These are phyloP conservation scores for Barnettozyma sucrosica DNA, from an alignment of 805 yeast species.

Conservation along the genomic window DNA sequence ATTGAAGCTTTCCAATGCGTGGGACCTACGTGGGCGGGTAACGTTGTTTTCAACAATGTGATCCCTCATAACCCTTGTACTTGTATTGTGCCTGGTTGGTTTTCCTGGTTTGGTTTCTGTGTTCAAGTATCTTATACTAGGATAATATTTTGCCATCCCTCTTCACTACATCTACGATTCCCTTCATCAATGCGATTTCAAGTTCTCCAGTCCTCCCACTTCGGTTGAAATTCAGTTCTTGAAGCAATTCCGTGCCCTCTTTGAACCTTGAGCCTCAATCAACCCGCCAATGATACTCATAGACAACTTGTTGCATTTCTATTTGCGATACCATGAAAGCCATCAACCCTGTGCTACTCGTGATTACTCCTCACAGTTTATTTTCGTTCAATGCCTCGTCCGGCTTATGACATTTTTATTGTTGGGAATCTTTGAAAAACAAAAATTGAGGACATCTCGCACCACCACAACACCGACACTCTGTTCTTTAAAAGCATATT, in stretches of 20 bases:
- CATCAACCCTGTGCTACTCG: neutral
- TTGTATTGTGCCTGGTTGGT: no score
- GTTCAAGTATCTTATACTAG: neutral
- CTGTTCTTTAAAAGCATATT: neutral
- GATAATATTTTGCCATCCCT: neutral
- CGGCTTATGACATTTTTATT: neutral
- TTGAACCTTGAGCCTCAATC: no score
- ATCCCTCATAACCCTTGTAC: no score
- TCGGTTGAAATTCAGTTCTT: neutral
- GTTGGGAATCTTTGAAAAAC: neutral
- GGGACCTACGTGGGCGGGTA: neutral
- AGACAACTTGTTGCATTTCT: no score
- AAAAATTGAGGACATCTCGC: neutral
- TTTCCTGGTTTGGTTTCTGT: no score
- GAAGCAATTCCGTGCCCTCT: neutral
- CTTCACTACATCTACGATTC: neutral
- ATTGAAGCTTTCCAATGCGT: neutral
- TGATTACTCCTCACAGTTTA: no score
- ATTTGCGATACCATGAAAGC: neutral
- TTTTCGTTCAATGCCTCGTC: neutral
- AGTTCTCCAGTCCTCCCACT: neutral
- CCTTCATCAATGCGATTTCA: neutral
- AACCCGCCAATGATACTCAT: no score
- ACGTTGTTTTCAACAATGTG: no score
- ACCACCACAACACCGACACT: neutral